Conservation (phyloP, 2,329 filamentous ascomycete species). For the Zasmidium citrigriseum region DNA sequence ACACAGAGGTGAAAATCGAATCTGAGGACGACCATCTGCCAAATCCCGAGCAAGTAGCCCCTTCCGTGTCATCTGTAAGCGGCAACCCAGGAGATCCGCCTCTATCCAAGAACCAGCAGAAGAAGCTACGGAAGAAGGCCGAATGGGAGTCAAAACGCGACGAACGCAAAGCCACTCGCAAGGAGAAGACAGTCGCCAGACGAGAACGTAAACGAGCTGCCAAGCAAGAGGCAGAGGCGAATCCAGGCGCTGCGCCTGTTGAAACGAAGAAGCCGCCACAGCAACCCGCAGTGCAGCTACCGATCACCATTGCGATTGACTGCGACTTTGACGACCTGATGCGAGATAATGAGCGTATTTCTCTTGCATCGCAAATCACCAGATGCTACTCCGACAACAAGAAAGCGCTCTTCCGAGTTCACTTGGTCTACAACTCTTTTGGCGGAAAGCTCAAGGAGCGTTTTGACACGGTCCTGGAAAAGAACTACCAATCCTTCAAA, state of each 20-base stretch:
- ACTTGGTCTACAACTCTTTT: slow-evolving; percentile 78
- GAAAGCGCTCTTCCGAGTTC: slow-evolving; percentile 64
- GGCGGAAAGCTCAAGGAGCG: slow-evolving; percentile 71
- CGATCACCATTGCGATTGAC: slow-evolving; percentile 81
- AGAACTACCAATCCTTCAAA: slow-evolving; percentile 77
- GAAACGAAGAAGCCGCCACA: slow-evolving; percentile 10
- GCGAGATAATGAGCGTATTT: slow-evolving; percentile 81
- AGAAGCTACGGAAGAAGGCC: slow-evolving; percentile 71
- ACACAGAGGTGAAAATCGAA: too few species aligned
- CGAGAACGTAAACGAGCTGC: slow-evolving; percentile 50
- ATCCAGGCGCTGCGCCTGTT: slow-evolving; percentile 4
- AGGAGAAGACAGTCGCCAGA: slow-evolving; percentile 57
- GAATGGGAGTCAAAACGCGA: slow-evolving; percentile 73
- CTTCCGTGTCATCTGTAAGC: neutral
- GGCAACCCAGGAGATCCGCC: slow-evolving; percentile 21
- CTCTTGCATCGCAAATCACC: slow-evolving; percentile 79
- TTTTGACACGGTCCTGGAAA: slow-evolving; percentile 73
- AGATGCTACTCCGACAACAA: slow-evolving; percentile 87
- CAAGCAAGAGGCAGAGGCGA: slow-evolving; percentile 26
- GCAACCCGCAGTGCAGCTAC: slow-evolving; percentile 54
- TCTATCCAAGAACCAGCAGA: slow-evolving; percentile 83
- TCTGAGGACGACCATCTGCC: neutral
- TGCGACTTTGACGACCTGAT: slow-evolving; percentile 91
- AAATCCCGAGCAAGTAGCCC: slow-evolving; percentile 3
- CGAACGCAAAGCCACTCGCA: slow-evolving; percentile 58